phyloP scores from a whole-genome alignment of 2,329 filamentous ascomycete genomes.

The Claviceps lovelessii region DNA sequence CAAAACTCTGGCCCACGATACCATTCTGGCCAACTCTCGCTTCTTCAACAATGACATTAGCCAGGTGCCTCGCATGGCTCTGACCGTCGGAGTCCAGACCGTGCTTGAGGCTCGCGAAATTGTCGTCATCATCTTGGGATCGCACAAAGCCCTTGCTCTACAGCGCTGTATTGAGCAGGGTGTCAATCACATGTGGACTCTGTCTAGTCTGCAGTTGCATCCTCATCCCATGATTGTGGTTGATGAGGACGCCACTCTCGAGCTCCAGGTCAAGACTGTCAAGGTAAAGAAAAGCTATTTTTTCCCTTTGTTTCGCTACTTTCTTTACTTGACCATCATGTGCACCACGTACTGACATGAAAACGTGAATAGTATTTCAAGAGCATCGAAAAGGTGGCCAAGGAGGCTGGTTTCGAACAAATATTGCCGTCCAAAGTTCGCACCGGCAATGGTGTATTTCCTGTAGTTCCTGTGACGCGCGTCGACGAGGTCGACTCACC shows the following conservation, averaged over 20 bases:
- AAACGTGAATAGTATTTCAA: slow-evolving; percentile 44
- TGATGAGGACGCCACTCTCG: slow-evolving; percentile 64
- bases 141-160: slow-evolving; percentile 66
- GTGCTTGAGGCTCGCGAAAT: slow-evolving; percentile 71
- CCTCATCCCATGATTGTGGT: slow-evolving; percentile 70
- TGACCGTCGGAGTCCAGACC: slow-evolving; percentile 75
- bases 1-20: slow-evolving; percentile 79
- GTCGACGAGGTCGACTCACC: slow-evolving; percentile 29
- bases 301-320: no score
- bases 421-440: slow-evolving; percentile 42
- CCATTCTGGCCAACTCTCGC: slow-evolving; percentile 69
- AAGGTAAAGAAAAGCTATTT: slow-evolving; percentile 25
- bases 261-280: slow-evolving; percentile 61
- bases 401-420: slow-evolving; percentile 41
- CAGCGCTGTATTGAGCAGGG: slow-evolving; percentile 70
- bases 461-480: no score
- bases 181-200: slow-evolving; percentile 83
- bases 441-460: slow-evolving; percentile 31
- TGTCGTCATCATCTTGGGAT: slow-evolving; percentile 67
- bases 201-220: slow-evolving; percentile 68
- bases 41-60: slow-evolving; percentile 66
- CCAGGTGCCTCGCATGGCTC: slow-evolving; percentile 64
- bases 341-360: neutral
- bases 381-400: slow-evolving; percentile 52
- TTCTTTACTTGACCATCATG: no score